A percentile compares a stretch with the other conserved stretches of the same genome.
These are phyloP conservation scores for Suillus discolor DNA, from an alignment of 768 basidiomycete genomes.

Conservation along the genomic window DNA sequence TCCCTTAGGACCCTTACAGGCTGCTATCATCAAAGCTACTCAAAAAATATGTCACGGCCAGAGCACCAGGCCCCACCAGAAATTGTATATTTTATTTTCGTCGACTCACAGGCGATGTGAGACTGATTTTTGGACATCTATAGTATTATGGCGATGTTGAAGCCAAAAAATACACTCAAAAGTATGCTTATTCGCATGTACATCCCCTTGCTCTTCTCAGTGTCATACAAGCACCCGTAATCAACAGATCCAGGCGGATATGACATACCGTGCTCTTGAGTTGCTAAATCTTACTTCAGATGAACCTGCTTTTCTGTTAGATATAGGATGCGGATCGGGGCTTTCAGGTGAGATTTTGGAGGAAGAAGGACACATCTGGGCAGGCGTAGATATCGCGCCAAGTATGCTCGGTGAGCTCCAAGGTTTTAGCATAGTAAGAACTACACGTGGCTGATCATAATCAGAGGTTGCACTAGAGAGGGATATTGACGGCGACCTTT, in stretches of 20 bases:
- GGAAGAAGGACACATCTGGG: slow-evolving; percentile 92
- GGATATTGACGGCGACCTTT: slow-evolving; percentile 94
- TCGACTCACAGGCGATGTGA: neutral
- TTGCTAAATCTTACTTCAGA: slow-evolving; percentile 81
- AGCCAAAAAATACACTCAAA: slow-evolving; percentile 95
- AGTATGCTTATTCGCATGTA: slow-evolving; percentile 49
- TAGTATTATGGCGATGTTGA: slow-evolving; percentile 97
- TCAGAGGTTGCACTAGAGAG: slow-evolving; percentile 94
- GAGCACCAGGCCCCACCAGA: slow-evolving; percentile 89
- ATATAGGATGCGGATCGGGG: slow-evolving; percentile 98
- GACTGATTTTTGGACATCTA: slow-evolving; percentile 6
- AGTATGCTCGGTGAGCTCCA: slow-evolving; percentile 87
- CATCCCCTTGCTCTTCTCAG: slow-evolving; percentile 18
- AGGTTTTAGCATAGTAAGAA: neutral
- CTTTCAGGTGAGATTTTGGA: slow-evolving; percentile 95
- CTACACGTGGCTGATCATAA: slow-evolving; percentile 7
- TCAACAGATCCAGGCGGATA: slow-evolving; percentile 94
- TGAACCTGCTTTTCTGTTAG: slow-evolving; percentile 83
- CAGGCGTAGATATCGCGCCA: slow-evolving; percentile 92
- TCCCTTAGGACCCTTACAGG: no score
- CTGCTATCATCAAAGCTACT: neutral
- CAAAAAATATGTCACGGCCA: slow-evolving; percentile 72
- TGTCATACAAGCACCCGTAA: slow-evolving; percentile 74
- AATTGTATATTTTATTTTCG: slow-evolving; percentile 59
- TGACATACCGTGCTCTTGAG: slow-evolving; percentile 96